Conservation (phyloP, 2,329 filamentous ascomycete species). For the Botrytis galanthina region DNA sequence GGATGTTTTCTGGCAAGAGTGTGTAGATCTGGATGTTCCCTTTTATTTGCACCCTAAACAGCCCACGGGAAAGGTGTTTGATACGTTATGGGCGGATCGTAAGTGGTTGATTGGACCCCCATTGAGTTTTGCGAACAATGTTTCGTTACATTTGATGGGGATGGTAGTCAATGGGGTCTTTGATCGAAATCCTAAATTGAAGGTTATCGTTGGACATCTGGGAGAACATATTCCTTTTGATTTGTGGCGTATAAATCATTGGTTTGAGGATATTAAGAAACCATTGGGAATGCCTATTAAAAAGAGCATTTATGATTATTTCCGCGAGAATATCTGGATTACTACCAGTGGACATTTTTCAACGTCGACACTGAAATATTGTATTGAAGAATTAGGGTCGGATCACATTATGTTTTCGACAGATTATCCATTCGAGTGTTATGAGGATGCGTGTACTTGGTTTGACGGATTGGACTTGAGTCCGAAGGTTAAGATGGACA, state of each 20-base stretch:
- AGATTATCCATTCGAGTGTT: slow-evolving; percentile 53
- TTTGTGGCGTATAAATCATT: slow-evolving; percentile 51
- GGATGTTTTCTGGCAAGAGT: slow-evolving; percentile 60
- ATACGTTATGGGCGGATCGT: slow-evolving; percentile 57
- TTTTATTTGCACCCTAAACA: slow-evolving; percentile 61
- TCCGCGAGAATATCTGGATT: slow-evolving; percentile 54
- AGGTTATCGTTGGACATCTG: slow-evolving; percentile 49
- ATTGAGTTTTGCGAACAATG: slow-evolving; percentile 56
- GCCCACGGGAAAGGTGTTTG: slow-evolving; percentile 54
- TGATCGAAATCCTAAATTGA: slow-evolving; percentile 47
- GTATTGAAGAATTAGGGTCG: slow-evolving; percentile 48
- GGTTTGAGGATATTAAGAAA: slow-evolving; percentile 55
- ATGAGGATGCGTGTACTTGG: slow-evolving; percentile 44
- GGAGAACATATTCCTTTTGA: slow-evolving; percentile 52
- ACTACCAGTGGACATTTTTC: slow-evolving; percentile 58
- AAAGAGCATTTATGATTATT: slow-evolving; percentile 51
- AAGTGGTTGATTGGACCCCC: slow-evolving; percentile 61
- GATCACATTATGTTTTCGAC: slow-evolving; percentile 53
- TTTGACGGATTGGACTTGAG: slow-evolving; percentile 44
- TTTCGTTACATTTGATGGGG: slow-evolving; percentile 55
- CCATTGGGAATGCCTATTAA: slow-evolving; percentile 40
- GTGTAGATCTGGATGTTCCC: slow-evolving; percentile 59
- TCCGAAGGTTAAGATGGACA: slow-evolving; percentile 41
- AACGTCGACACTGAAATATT: slow-evolving; percentile 51
- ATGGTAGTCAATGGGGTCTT: slow-evolving; percentile 52